Evolutionary conservation across 257 asterid species (phyloP), one percentile per base, ranked within the genome.

Genomic region (Osmanthus fragrans): DNA sequence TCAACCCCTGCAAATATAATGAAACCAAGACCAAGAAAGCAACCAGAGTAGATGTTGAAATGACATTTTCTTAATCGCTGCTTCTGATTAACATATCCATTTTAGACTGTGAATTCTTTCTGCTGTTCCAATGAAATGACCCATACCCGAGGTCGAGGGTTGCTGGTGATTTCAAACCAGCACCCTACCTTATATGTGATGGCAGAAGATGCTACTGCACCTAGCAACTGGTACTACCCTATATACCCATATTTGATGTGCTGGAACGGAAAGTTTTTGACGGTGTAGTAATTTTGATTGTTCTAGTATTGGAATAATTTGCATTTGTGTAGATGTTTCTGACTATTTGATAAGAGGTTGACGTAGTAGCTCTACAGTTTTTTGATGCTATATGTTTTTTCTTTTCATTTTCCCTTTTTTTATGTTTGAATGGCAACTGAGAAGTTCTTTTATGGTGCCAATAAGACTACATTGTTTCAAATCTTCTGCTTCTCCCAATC

Each of bases 101-200:
- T 63, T 3, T 10, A 63, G 68, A 33, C 37, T 34, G 33, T 30
- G 34, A 21, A 10, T 70, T 74, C 12, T 40, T 34, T 71, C 30
- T 60, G 30, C 60, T 27, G 42, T 73, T 72, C 79, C 51, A 39
- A 25, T 36, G 69, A 16, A 45, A 71, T 71, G 74, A 71, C 64
- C 36, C 64, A 32, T 36, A 34, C 23, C 70, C 16, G 4, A 25
- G 27, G 27, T 2, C 32, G 2, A 63, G 68, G 30, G 33, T 40
- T 71, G 21, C 25, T 23, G 15, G 74, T 16, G 34, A 63, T 21
- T 63, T 63, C 5, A 63, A 11, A 37, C 40, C 37, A 7, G 19
- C 29, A 30, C n/a, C 16, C 70, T 10, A 56, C 42, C 64, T 27
- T 25, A 16, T 78, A 21, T 29, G 25, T 60, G 23, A 37, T 70